These are phyloP conservation scores for Pythium rishiriense DNA, from an alignment of 352 stramenopile genomes.

Conservation along the genomic window DNA sequence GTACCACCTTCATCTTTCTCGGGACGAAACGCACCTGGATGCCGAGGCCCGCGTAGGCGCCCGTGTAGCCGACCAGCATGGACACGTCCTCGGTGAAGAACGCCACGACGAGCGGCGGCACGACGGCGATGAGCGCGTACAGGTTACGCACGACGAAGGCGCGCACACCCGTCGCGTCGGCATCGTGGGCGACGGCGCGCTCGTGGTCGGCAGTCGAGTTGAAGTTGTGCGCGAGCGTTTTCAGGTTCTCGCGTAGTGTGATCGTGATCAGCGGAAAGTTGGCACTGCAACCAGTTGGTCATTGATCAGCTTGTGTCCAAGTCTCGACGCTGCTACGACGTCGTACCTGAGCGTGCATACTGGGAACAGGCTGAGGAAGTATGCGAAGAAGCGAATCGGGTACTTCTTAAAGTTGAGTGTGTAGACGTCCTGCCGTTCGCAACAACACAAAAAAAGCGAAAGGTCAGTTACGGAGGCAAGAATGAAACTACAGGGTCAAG, in stretches of 20 bases:
- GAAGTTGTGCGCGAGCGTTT: conserved; percentile 61
- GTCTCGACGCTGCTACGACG: too few relatives aligned
- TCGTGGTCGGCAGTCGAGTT: conserved; percentile 23
- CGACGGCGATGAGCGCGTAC: conserved; percentile 71
- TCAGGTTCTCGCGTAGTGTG: conserved; percentile 84
- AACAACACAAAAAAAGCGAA: too few relatives aligned
- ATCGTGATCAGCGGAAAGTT: conserved; percentile 88
- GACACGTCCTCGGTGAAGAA: conserved; percentile 90
- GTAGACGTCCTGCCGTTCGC: conserved; percentile 71
- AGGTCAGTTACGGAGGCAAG: conserved; percentile 1
- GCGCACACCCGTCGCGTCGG: conserved; percentile 23
- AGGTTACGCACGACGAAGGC: conserved; percentile 58
- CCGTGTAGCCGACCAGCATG: conserved; percentile 87
- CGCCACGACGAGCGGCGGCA: conserved; percentile 77
- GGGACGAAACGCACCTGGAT: conserved; percentile 84
- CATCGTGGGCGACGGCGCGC: conserved; percentile 14
- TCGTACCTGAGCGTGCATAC: conserved; percentile 83
- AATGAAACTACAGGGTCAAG: not conserved
- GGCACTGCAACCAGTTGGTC: conserved; percentile 37
- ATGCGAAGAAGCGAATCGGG: conserved; percentile 71
- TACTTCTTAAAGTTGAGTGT: conserved; percentile 89
- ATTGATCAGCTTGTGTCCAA: too few relatives aligned
- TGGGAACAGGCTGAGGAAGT: conserved; percentile 87
- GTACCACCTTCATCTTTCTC: too few relatives aligned
- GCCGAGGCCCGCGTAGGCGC: conserved; percentile 80